These are phyloP conservation scores for Solanum hybrid DNA, from an alignment of 305 asterid species.

Conservation along the genomic window DNA sequence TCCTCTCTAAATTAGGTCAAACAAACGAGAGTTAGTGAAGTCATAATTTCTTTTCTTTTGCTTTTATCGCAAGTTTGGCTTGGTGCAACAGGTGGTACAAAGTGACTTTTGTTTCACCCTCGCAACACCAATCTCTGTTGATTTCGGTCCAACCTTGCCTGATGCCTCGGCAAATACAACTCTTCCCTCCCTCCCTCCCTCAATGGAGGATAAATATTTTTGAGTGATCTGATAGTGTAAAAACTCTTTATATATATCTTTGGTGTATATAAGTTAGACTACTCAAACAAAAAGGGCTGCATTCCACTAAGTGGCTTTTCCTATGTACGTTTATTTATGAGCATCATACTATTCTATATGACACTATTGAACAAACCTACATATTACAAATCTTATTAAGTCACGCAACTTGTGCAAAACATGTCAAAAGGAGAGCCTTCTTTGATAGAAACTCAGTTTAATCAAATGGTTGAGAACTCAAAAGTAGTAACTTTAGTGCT, in stretches of 20 bases:
- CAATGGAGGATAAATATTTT: not conserved
- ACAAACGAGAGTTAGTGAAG: not conserved
- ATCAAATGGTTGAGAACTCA: not conserved
- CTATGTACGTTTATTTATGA: not conserved
- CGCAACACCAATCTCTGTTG: not conserved
- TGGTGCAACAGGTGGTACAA: not conserved
- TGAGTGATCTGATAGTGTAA: not conserved
- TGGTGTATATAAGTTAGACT: not conserved
- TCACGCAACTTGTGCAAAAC: not conserved
- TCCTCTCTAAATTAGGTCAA: not conserved
- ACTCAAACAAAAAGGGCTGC: not conserved
- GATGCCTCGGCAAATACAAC: not conserved
- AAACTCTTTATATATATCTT: not conserved
- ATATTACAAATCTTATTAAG: not conserved
- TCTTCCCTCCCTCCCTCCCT: not conserved
- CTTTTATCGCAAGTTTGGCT: not conserved
- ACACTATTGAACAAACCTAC: not conserved
- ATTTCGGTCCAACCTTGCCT: not conserved
- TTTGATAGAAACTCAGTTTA: not conserved
- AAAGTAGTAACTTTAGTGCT: not conserved
- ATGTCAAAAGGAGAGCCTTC: not conserved
- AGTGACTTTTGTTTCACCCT: not conserved
- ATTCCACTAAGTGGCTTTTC: not conserved
- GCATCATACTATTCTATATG: not conserved
- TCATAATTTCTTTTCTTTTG: not conserved